These are phyloP conservation scores for Endotrypanum monterogeii DNA, from an alignment of 208 protist genomes.

Conservation along the genomic window DNA sequence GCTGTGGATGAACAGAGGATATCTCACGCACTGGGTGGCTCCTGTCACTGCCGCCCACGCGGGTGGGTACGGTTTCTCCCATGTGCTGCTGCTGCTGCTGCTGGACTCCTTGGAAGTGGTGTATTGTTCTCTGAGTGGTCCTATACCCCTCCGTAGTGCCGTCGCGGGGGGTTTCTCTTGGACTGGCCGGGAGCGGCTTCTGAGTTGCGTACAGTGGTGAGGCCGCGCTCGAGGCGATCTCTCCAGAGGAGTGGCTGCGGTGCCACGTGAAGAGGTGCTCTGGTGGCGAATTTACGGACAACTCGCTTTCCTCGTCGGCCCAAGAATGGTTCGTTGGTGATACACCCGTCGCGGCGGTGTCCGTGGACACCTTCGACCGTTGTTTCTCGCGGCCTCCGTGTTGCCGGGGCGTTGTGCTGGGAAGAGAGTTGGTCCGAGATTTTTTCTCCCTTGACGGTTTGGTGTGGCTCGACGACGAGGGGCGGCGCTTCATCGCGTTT, in stretches of 20 bases:
- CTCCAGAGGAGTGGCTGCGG: constrained; percentile 6
- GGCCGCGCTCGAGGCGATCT: constrained; percentile 3
- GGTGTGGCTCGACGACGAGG: constrained; percentile 2
- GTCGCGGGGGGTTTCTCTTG: background rate
- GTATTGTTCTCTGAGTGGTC: constrained; percentile 7
- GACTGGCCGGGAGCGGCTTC: background rate
- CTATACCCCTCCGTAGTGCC: constrained; percentile 1
- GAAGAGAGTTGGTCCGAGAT: background rate
- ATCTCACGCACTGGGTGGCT: constrained; percentile 3
- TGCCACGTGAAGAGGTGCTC: constrained; percentile 12
- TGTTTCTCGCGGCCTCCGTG: background rate
- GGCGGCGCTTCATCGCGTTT: background rate
- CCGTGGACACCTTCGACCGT: constrained; percentile 14
- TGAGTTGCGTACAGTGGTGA: background rate
- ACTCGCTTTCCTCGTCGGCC: constrained; percentile 10
- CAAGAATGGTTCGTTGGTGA: constrained; percentile 9
- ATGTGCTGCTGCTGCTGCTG: background rate
- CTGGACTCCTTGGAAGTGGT: constrained; percentile 5
- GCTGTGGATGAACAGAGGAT: background rate
- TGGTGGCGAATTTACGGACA: constrained; percentile 11
- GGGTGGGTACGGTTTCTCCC: background rate
- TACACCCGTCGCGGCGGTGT: background rate
- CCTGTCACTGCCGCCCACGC: background rate
- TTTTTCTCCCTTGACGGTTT: background rate
- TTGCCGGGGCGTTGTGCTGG: background rate